Evolutionary conservation across 257 asterid species (phyloP), one percentile per base, ranked within the genome.

Genomic region (Nyctanthes arbortristis): DNA sequence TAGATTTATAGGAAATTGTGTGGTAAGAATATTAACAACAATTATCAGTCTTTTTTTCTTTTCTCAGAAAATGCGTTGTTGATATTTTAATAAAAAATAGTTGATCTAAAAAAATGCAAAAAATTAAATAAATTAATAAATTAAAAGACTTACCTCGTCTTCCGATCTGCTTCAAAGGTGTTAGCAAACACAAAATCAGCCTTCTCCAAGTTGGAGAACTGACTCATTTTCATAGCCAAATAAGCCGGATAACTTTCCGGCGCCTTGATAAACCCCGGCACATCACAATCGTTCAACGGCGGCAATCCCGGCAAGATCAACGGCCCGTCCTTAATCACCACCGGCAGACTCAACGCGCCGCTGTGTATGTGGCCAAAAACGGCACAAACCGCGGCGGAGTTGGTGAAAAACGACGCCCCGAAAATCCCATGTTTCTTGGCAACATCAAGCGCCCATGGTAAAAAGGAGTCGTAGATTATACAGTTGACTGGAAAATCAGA

Each of bases 381-480:
- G 0, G 87, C 84, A 39, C 85, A 75, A 18, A 87, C 96, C 1
- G 85, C 52, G 37, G 84, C 85, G 0, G 92, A 82, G 68, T 87
- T 87, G 24, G 94, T 89, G 76, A 87, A 89, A 52, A 87, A 89
- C 1, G 96, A 63, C 7, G 92, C 96, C n/a, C 86, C 94, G 0
- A 66, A 40, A 7, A 82, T 33, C 25, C 87, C 85, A 25, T 81
- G 81, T 0, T 54, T 32, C 70, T 65, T 77, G 20, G 96, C 92
- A 0, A 89, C 92, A 54, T 89, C 90, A 45, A 89, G 89, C 11
- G 87, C 94, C 96, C 96, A 89, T 6, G 94, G 94, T 6, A 89
- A 70, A 67, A 89, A 83, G 0, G 92, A 65, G 79, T 87, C 94
- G 22, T 89, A 85, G 36, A 88, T 65, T 0, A 88, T 64, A 75